phyloP scores from a whole-genome alignment of 2,329 filamentous ascomycete species.

The Xylariaceae sp. region DNA sequence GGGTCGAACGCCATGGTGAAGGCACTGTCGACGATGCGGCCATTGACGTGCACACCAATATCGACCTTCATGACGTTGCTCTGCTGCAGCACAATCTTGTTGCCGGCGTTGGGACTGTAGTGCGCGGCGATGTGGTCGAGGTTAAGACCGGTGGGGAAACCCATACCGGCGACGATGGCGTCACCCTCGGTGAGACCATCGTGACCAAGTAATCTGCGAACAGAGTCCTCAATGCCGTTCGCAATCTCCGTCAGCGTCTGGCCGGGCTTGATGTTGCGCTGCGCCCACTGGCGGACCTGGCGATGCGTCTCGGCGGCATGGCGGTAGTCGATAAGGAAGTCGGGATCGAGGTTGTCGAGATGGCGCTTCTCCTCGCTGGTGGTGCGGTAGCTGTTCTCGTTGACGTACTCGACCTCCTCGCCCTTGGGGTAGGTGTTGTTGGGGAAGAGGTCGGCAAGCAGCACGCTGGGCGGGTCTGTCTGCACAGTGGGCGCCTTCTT shows the following conservation, averaged over 20 bases:
- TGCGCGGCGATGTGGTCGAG: conserved; percentile 83
- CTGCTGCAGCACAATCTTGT: conserved; percentile 66
- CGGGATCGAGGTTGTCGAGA: conserved; percentile 71
- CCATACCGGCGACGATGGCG: conserved; percentile 72
- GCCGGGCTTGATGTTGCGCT: conserved; percentile 75
- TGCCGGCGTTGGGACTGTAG: conserved; percentile 81
- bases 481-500: conserved; percentile 62
- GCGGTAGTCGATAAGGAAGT: conserved; percentile 76
- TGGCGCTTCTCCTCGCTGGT: conserved; percentile 82
- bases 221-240: conserved; percentile 79
- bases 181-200: conserved; percentile 73
- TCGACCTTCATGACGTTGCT: conserved; percentile 80
- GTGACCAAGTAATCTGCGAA: conserved; percentile 71
- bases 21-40: conserved; percentile 74
- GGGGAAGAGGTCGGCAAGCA: conserved; percentile 68
- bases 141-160: conserved; percentile 79
- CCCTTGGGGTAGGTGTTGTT: conserved; percentile 69
- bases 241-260: conserved; percentile 76
- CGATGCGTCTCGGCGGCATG: conserved; percentile 85
- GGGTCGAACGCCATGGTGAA: conserved; percentile 75
- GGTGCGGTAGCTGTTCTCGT: conserved; percentile 73
- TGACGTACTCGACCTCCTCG: conserved; percentile 69
- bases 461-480: conserved; percentile 70
- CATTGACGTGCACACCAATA: conserved; percentile 75
- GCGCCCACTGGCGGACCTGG: conserved; percentile 78